phyloP scores from a whole-genome alignment of 345 rosid species.

The Noccaea bulbosa region DNA sequence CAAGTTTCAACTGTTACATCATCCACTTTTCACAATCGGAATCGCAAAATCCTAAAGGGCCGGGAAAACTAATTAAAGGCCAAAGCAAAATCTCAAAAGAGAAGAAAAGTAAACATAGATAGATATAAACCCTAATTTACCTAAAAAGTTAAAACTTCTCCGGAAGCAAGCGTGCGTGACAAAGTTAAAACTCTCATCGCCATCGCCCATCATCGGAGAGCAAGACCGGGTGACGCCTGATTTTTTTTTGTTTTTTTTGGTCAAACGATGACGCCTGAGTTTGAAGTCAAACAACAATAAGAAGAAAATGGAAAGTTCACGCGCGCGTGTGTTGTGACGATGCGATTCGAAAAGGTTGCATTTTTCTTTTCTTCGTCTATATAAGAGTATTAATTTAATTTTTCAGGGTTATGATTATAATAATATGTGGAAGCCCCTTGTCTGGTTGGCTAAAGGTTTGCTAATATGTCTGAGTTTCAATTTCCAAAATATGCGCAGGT shows the following conservation, averaged over 20 bases:
- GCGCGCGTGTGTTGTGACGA: slow-evolving; percentile 32
- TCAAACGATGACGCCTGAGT: background rate
- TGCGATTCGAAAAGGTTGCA: background rate
- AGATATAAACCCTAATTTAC: slow-evolving; percentile 10
- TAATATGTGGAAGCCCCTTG: too few species aligned
- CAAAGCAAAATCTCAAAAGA: background rate
- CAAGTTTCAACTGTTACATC: slow-evolving; percentile 3
- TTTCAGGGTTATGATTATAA: too few species aligned
- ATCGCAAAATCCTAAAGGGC: background rate
- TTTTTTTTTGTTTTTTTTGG: too few species aligned
- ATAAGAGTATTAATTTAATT: too few species aligned
- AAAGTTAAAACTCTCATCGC: background rate
- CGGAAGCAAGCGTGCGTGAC: slow-evolving; percentile 28
- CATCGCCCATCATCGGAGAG: background rate
- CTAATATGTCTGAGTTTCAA: too few species aligned
- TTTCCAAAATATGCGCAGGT: too few species aligned
- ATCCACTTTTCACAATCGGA: background rate
- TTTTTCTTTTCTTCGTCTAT: too few species aligned
- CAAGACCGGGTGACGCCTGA: slow-evolving; percentile 1
- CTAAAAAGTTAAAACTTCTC: background rate
- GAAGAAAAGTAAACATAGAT: background rate
- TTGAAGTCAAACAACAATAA: background rate
- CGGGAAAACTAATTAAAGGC: background rate
- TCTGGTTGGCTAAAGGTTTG: too few species aligned
- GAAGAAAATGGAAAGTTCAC: background rate